Percentiles rank a stretch among this genome's conserved stretches.
phyloP scores from a whole-genome alignment of 2,329 filamentous ascomycete species.

The Alternaria gaisen region DNA sequence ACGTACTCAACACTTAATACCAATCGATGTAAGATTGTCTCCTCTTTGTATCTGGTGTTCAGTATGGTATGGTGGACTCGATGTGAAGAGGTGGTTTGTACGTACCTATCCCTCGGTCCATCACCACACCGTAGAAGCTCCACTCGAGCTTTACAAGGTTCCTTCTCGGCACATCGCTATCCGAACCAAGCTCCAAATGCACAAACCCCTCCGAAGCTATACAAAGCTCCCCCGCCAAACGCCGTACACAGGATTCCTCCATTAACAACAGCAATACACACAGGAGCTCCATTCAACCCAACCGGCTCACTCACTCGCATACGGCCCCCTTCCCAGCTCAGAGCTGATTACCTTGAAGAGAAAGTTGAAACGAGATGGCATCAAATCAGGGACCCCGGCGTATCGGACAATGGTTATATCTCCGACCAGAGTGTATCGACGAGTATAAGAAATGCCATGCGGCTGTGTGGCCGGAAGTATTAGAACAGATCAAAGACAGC shows the following conservation, averaged over 20 bases:
- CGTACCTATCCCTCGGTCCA: not conserved
- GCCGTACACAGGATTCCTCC: not conserved
- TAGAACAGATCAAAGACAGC: constrained; percentile 77
- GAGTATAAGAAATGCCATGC: constrained; percentile 79
- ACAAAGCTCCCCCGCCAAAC: constrained; percentile 1
- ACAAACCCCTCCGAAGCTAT: constrained; percentile 5
- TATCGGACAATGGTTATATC: constrained; percentile 76
- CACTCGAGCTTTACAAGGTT: not conserved
- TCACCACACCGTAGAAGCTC: not conserved
- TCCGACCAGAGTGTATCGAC: constrained; percentile 71
- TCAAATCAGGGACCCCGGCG: constrained; percentile 53
- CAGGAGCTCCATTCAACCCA: not conserved
- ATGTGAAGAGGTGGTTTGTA: not conserved
- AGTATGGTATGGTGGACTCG: not conserved
- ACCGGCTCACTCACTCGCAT: not conserved
- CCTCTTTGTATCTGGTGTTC: not conserved
- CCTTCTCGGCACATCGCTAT: not conserved
- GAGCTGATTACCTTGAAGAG: not conserved
- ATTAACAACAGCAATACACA: not conserved
- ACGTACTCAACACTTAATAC: constrained; percentile 1
- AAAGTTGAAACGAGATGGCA: not conserved
- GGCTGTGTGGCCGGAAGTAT: constrained; percentile 78
- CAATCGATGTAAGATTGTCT: constrained; percentile 4
- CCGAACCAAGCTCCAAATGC: constrained; percentile 1
- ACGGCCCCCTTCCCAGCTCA: not conserved